Evolutionary conservation across 768 basidiomycete genomes (phyloP), one percentile per base, ranked within the genome.

Genomic region (Mycena floridula): DNA sequence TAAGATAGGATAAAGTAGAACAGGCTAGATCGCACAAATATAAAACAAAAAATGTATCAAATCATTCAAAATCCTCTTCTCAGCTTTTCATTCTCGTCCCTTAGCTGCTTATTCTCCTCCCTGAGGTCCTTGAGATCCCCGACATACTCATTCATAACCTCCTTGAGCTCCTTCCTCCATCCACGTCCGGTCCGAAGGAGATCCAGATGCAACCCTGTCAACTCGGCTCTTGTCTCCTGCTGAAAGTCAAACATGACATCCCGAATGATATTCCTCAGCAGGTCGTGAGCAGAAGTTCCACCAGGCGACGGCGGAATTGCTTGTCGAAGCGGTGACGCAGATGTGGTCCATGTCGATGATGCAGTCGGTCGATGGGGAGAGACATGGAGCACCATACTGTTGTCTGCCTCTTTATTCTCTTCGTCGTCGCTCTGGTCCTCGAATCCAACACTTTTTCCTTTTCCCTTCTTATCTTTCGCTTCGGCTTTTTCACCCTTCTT

Each of bases 181-280:
- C 73, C 73, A 25, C 81, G 63, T 2, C 85, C 82, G 80, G 87
- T 81, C 45, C 76, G 69, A 26, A 89, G 66, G 45, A 88, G 55
- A 55, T 89, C 86, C 48, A 89, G 54, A 60, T 89, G 87, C 45
- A 89, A 63, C 2, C 82, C 84, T 58, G 76, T 73, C 73, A 88
- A 77, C 68, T 87, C 81, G n/a, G 75, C 69, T 54, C 75, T 73
- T 20, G 77, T 80, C 58, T 88, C 84, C 50, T 72, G 68, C 57
- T 81, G 82, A 54, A 77, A 83, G 50, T 89, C 86, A 50, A 72
- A 76, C 78, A 89, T 78, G 46, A 79, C 81, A 44, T 88, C 85
- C 37, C 74, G 72, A 42, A 89, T 74, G 43, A 86, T 77, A 20
- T 70, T 70, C 44, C 77, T 75, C 47, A 89, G 59, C 22, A 87